These are phyloP conservation scores for Thermochaetoides dissita DNA, from an alignment of 2,329 filamentous ascomycete species.

Conservation along the genomic window DNA sequence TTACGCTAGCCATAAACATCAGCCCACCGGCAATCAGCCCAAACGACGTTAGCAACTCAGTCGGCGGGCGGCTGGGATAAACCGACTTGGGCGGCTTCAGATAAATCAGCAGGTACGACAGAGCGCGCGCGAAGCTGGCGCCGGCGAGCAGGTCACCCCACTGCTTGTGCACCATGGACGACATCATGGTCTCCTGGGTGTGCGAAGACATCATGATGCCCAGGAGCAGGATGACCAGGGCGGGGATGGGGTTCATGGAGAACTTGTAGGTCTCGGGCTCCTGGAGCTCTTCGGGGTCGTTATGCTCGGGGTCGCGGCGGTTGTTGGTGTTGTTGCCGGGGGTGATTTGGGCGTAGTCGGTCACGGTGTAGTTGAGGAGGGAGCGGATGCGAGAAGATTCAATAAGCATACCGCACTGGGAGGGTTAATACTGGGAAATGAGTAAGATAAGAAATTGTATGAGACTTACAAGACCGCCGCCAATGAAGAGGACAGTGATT, in stretches of 20 bases:
- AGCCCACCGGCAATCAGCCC: constrained; percentile 77
- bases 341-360: constrained; percentile 18
- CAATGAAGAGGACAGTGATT: constrained; percentile 87
- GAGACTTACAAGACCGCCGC: constrained; percentile 63
- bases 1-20: constrained; percentile 82
- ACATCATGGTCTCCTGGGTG: constrained; percentile 69
- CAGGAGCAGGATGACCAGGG: constrained; percentile 69
- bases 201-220: constrained; percentile 95
- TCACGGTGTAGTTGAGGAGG: constrained; percentile 44
- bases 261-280: constrained; percentile 55
- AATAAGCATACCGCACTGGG: constrained; percentile 65
- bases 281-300: constrained; percentile 34
- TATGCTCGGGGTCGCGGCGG: constrained; percentile 2
- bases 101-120: constrained; percentile 71
- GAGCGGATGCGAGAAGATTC: constrained; percentile 59
- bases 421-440: neutral
- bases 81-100: constrained; percentile 68
- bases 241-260: constrained; percentile 79
- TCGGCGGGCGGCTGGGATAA: constrained; percentile 72
- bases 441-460: neutral
- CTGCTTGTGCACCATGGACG: constrained; percentile 84
- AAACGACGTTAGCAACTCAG: constrained; percentile 76
- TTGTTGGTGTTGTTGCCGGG: constrained; percentile 6
- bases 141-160: constrained; percentile 79
- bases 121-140: constrained; percentile 60